Percentiles rank a stretch among this genome's conserved stretches.
Conservation (phyloP, 495 filamentous ascomycete genomes). For the Penicillium angulare region DNA sequence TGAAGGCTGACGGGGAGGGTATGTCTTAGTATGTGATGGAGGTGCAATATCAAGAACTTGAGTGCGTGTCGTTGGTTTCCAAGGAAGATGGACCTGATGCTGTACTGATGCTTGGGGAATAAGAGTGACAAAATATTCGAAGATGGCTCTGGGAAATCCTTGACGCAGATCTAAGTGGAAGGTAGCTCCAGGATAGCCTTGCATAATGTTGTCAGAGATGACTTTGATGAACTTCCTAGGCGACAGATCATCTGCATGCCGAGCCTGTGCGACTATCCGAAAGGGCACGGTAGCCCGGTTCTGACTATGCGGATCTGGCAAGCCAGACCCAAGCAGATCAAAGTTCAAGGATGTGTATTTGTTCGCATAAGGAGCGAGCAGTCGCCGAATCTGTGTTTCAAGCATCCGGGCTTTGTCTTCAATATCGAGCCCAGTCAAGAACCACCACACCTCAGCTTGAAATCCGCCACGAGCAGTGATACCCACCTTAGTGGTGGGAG, state of each 20-base stretch:
- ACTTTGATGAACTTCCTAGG: slow-evolving; percentile 34
- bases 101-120: slow-evolving; percentile 37
- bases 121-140: slow-evolving; percentile 46
- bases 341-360: slow-evolving; percentile 32
- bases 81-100: slow-evolving; percentile 40
- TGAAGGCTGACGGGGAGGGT: slow-evolving; percentile 35
- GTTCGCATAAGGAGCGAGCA: slow-evolving; percentile 17
- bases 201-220: slow-evolving; percentile 42
- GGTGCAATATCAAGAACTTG: slow-evolving; percentile 31
- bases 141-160: slow-evolving; percentile 35
- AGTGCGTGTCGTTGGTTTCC: slow-evolving; percentile 25
- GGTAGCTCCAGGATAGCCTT: slow-evolving; percentile 42
- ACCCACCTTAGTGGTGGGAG: slow-evolving; percentile 56
- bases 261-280: slow-evolving; percentile 40
- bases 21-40: slow-evolving; percentile 28
- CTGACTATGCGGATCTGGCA: slow-evolving; percentile 30
- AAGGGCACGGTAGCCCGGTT: slow-evolving; percentile 39
- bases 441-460: slow-evolving; percentile 46
- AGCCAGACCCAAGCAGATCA: slow-evolving; percentile 29
- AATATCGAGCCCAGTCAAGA: slow-evolving; percentile 44
- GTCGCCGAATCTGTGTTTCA: slow-evolving; percentile 34
- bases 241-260: slow-evolving; percentile 31
- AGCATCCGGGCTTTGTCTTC: slow-evolving; percentile 43
- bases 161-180: slow-evolving; percentile 41
- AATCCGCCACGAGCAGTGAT: slow-evolving; percentile 49